Evolutionary conservation across 768 basidiomycete genomes (phyloP).

Genomic region (Punctularia strigosozonata): DNA sequence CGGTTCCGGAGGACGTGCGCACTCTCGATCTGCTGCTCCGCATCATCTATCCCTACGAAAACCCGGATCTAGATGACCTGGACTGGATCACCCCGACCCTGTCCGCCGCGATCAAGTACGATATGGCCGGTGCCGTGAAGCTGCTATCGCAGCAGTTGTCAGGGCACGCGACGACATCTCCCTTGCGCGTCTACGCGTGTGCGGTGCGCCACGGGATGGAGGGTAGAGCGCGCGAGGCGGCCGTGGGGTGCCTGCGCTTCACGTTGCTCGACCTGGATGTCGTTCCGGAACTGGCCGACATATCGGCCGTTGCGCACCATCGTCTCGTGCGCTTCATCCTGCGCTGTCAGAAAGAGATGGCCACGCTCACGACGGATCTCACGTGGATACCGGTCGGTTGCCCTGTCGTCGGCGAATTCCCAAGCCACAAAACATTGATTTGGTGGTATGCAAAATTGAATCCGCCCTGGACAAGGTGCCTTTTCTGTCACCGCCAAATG

Average conservation of each 20-base stretch:
- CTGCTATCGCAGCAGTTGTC: constrained; percentile 15
- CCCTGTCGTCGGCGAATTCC: too few relatives aligned
- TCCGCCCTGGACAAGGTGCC: too few relatives aligned
- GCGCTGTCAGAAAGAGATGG: too few relatives aligned
- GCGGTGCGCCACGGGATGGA: constrained; percentile 28
- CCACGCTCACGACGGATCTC: not conserved
- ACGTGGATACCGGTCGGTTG: too few relatives aligned
- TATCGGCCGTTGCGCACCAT: not conserved
- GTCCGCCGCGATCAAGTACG: constrained; percentile 34
- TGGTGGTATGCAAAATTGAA: too few relatives aligned
- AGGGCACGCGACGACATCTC: too few relatives aligned
- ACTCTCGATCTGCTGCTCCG: constrained; percentile 31
- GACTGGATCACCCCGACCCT: constrained; percentile 26
- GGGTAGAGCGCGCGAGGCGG: constrained; percentile 9
- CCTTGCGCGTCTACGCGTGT: constrained; percentile 30
- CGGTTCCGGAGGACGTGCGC: constrained; percentile 23
- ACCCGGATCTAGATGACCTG: constrained; percentile 22
- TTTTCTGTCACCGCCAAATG: too few relatives aligned
- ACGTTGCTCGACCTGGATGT: not conserved
- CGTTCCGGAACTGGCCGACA: not conserved
- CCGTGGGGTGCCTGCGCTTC: constrained; percentile 1
- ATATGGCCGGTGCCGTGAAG: constrained; percentile 32
- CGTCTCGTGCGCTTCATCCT: not conserved
- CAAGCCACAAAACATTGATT: too few relatives aligned
- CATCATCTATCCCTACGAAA: constrained; percentile 33